A percentile compares a stretch with the other conserved stretches of the same genome.
Evolutionary conservation across 345 rosid species (phyloP).

Genomic region (Rhodomyrtus tomentosa): DNA sequence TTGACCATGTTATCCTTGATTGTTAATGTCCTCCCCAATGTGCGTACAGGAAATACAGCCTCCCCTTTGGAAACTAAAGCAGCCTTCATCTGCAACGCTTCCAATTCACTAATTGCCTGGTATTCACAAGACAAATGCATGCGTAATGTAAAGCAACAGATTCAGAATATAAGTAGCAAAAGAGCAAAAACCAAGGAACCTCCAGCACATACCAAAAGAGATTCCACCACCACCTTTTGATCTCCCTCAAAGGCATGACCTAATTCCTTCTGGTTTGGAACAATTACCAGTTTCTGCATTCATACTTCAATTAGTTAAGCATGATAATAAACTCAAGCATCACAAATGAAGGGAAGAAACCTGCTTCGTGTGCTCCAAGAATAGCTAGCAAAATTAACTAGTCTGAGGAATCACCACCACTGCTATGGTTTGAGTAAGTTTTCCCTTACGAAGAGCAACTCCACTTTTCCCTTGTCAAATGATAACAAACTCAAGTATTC

Average conservation of each 20-base stretch:
- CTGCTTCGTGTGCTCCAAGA: background rate
- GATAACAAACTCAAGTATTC: no score
- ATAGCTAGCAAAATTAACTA: background rate
- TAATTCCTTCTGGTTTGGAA: slow-evolving; percentile 69
- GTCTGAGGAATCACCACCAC: background rate
- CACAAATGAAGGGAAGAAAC: background rate
- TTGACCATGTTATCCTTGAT: slow-evolving; percentile 72
- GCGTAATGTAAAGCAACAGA: no score
- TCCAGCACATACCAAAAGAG: background rate
- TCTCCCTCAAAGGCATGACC: slow-evolving; percentile 79
- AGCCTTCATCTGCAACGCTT: slow-evolving; percentile 82
- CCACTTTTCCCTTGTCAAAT: no score
- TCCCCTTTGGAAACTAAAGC: slow-evolving; percentile 74
- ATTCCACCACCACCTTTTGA: slow-evolving; percentile 71
- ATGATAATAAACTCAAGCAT: background rate
- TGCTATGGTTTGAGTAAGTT: background rate
- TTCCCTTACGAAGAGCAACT: no score
- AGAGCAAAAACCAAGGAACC: no score
- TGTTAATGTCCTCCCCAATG: slow-evolving; percentile 45
- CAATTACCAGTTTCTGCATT: slow-evolving; percentile 61
- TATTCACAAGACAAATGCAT: background rate
- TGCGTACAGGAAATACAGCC: slow-evolving; percentile 61
- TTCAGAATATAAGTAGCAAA: no score
- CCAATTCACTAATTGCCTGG: slow-evolving; percentile 82
- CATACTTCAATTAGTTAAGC: background rate